Evolutionary conservation across 805 yeast species (phyloP), one percentile per base, ranked within the genome.

Genomic region (Kazachstania psychrophila): DNA sequence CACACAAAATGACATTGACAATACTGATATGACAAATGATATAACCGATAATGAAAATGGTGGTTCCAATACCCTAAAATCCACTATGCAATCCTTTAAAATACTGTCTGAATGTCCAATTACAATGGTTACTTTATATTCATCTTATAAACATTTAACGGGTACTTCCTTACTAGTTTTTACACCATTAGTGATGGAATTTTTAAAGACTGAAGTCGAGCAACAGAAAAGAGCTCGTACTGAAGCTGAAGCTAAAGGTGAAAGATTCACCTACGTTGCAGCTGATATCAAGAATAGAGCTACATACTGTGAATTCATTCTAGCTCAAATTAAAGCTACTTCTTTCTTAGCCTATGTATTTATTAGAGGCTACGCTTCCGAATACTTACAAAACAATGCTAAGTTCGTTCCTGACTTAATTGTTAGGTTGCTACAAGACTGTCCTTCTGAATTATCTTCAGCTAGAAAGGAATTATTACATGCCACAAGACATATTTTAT

Each of bases 21-120:
- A 26, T 16, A 24, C 26, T 9, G 29, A 28, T 14, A 28, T 35
- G 6, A 29, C 17, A 9, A 31, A 31, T 16, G 28, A 36, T 23
- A 15, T 14, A 12, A 28, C 8, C 20, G 25, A 32, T 14, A 15
- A 33, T 20, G n/a, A n/a, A n/a, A n/a, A n/a, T n/a, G n/a, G n/a
- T n/a, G 14, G 31, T 3, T 22, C 41, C 8, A 77, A 76, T 40
- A 64, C 70, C 2, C 65, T 87, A 37, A 70, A 71, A 30, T 73
- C 71, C 43, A 80, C 95, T 4, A 72, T 84, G 72, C 69, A 58
- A 45, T 87, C 96, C 1, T 89, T 92, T 69, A 88, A 87, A 55
- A 85, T 89, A 11, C 70, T 92, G 41, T 84, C 95, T 0, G 99
- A 92, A 58, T 88, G 97, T 55, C 99, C 99, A 8, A 89, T 92